Conservation (phyloP, 192 early-diverging fungal species). For the Linnemannia hyalina region DNA sequence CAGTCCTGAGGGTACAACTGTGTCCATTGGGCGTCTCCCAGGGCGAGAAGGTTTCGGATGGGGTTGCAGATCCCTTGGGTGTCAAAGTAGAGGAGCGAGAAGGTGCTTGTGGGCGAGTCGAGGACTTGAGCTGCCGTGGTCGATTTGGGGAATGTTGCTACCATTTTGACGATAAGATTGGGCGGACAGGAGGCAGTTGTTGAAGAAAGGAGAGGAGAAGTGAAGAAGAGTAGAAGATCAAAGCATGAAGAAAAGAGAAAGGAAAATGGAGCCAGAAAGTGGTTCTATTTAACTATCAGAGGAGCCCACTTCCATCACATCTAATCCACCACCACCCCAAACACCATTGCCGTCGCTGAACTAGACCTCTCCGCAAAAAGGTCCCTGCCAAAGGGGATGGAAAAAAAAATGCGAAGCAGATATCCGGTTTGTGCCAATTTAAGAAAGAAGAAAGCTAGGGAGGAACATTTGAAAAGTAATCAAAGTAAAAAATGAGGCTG, state of each 20-base stretch:
- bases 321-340: too few species aligned
- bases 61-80: constrained; percentile 33
- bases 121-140: constrained; percentile 28
- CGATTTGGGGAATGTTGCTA: constrained; percentile 20
- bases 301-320: too few species aligned
- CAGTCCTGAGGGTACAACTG: constrained; percentile 49
- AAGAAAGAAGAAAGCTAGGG: neutral
- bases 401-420: neutral
- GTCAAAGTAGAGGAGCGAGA: constrained; percentile 48
- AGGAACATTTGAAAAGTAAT: neutral
- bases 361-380: too few species aligned
- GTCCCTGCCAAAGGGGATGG: too few species aligned
- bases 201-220: neutral
- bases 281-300: too few species aligned
- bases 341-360: too few species aligned
- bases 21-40: constrained; percentile 26
- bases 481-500: neutral
- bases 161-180: constrained; percentile 17
- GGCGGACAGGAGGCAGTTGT: neutral
- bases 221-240: neutral
- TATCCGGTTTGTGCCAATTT: neutral
- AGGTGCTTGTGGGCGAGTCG: constrained; percentile 34
- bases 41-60: constrained; percentile 30
- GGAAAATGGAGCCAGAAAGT: neutral
- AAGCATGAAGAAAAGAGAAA: neutral